Evolutionary conservation across 2,329 filamentous ascomycete species (phyloP).

Genomic region (Parastagonospora avenae): DNA sequence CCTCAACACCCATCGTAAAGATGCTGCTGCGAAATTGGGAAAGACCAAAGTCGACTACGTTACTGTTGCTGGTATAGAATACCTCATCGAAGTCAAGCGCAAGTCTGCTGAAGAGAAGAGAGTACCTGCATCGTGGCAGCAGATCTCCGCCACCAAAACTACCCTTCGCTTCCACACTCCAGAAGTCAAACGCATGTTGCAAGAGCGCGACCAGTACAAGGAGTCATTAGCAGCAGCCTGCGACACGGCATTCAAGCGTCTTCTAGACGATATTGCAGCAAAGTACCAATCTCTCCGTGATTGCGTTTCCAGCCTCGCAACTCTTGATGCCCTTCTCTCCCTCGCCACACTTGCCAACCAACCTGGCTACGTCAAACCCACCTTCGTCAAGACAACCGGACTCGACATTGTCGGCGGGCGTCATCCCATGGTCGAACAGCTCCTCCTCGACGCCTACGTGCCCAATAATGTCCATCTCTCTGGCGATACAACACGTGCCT

Average conservation of each 20-base stretch:
- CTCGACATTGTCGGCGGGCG: constrained; percentile 77
- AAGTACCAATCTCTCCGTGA: constrained; percentile 91
- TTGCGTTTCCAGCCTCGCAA: constrained; percentile 81
- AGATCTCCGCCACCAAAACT: constrained; percentile 93
- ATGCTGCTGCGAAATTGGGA: constrained; percentile 73
- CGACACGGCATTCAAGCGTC: constrained; percentile 75
- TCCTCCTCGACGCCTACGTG: constrained; percentile 84
- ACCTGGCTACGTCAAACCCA: constrained; percentile 85
- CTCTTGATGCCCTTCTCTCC: constrained; percentile 87
- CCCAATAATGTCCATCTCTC: constrained; percentile 82
- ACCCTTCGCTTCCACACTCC: constrained; percentile 93
- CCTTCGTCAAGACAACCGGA: constrained; percentile 66
- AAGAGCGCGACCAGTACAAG: constrained; percentile 91
- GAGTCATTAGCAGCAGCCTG: constrained; percentile 92
- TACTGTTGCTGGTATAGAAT: constrained; percentile 90
- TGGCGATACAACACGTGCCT: constrained; percentile 63
- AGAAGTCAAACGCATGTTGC: constrained; percentile 79
- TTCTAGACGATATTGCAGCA: constrained; percentile 76
- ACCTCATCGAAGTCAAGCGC: constrained; percentile 90
- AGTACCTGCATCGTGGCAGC: constrained; percentile 92
- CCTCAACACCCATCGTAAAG: constrained; percentile 74
- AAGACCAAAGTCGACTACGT: constrained; percentile 76
- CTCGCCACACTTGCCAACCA: constrained; percentile 82
- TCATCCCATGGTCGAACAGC: constrained; percentile 94
- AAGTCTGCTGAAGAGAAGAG: constrained; percentile 70